phyloP scores from a whole-genome alignment of 192 early-diverging fungal species.

The Geranomyces variabilis region DNA sequence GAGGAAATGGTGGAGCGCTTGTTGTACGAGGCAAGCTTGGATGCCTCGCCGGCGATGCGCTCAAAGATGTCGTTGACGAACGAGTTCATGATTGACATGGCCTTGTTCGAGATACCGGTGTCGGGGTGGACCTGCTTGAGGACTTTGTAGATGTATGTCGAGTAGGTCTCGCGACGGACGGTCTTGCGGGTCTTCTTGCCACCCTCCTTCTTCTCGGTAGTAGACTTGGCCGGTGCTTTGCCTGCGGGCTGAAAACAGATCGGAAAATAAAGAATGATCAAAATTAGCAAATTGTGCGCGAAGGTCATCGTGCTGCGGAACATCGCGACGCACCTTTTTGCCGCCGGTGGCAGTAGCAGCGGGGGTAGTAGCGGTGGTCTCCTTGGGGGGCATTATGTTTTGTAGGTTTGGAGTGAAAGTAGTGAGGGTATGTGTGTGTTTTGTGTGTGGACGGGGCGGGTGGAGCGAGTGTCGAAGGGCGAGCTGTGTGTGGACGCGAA shows the following conservation, averaged over 20 bases:
- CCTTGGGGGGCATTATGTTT: conserved; percentile 51
- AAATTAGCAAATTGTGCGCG: neutral
- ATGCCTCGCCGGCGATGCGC: conserved; percentile 76
- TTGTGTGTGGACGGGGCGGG: neutral
- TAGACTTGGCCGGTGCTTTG: conserved; percentile 74
- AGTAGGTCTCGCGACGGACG: conserved; percentile 88
- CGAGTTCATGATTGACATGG: conserved; percentile 97
- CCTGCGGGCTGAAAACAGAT: conserved; percentile 29
- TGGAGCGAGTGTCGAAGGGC: no score
- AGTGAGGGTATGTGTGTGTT: conserved; percentile 6
- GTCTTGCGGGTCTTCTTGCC: conserved; percentile 71
- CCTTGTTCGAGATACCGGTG: conserved; percentile 97
- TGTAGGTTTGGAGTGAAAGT: neutral
- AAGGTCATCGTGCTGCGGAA: neutral
- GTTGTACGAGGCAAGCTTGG: conserved; percentile 87
- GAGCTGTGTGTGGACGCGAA: neutral
- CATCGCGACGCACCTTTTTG: conserved; percentile 32
- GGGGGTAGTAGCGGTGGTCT: conserved; percentile 32
- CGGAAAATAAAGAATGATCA: conserved; percentile 11
- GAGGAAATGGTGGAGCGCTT: conserved; percentile 95
- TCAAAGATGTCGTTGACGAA: conserved; percentile 99
- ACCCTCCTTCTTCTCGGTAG: conserved; percentile 63
- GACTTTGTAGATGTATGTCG: conserved; percentile 97
- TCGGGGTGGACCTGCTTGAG: conserved; percentile 98
- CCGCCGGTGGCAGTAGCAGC: conserved; percentile 35